phyloP scores from a whole-genome alignment of 768 basidiomycete species.

The Boletus rubropictus region DNA sequence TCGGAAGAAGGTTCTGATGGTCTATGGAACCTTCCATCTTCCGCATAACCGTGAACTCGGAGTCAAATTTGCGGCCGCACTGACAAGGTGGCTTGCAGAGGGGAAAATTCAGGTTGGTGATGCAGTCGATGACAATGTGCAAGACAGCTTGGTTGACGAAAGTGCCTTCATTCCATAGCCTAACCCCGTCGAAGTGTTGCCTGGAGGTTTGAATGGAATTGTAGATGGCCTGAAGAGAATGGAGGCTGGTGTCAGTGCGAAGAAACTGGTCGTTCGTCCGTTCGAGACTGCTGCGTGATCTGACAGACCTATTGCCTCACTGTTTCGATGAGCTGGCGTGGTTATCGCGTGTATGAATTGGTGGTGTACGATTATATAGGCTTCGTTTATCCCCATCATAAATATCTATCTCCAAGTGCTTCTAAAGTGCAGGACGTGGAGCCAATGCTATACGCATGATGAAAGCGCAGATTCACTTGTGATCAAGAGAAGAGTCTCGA shows the following conservation, averaged over 20 bases:
- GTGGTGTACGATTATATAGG: background rate
- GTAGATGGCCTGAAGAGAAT: constrained; percentile 28
- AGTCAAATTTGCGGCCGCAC: constrained; percentile 3
- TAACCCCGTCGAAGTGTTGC: constrained; percentile 34
- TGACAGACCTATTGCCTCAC: too few relatives aligned
- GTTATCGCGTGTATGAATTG: too few relatives aligned
- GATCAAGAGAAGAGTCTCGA: too few relatives aligned
- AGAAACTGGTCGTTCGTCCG: constrained; percentile 32
- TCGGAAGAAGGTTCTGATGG: background rate
- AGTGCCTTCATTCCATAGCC: constrained; percentile 24
- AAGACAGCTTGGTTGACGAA: background rate
- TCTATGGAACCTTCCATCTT: constrained; percentile 1
- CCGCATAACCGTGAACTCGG: constrained; percentile 5
- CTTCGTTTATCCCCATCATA: too few relatives aligned
- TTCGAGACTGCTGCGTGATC: background rate
- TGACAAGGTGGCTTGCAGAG: constrained; percentile 12
- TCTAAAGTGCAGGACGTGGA: too few relatives aligned
- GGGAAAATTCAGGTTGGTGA: constrained; percentile 3
- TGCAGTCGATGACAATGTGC: too few relatives aligned
- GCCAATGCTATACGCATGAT: too few relatives aligned
- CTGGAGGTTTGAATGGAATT: constrained; percentile 34
- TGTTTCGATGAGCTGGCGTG: too few relatives aligned
- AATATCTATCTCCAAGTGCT: too few relatives aligned
- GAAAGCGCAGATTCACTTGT: too few relatives aligned
- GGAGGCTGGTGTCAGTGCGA: constrained; percentile 31